These are phyloP conservation scores for Penicillium pancosmium DNA, from an alignment of 495 filamentous ascomycete species.

Conservation along the genomic window DNA sequence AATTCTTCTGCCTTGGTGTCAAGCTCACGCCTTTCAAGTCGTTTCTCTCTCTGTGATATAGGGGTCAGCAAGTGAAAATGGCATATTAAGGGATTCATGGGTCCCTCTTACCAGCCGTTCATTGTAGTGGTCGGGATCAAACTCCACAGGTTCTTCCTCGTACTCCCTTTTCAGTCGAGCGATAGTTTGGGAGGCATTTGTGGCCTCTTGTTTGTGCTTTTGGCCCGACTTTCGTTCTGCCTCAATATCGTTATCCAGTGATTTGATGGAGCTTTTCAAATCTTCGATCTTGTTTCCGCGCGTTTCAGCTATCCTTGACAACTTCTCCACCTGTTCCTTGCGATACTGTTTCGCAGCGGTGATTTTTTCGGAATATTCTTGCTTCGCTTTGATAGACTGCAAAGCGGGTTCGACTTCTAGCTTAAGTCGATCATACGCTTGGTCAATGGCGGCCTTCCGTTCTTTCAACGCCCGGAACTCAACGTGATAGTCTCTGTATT, in stretches of 20 bases:
- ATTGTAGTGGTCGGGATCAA: conserved; percentile 58
- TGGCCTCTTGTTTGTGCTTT: conserved; percentile 53
- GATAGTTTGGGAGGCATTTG: conserved; percentile 44
- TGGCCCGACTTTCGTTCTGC: conserved; percentile 58
- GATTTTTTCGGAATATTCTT: conserved; percentile 57
- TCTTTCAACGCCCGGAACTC: conserved; percentile 47
- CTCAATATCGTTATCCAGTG: conserved; percentile 55
- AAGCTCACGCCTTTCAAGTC: conserved; percentile 36
- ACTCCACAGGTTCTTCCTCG: conserved; percentile 52
- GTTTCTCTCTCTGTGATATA: conserved; percentile 37
- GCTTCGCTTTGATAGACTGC: conserved; percentile 64
- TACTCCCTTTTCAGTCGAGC: conserved; percentile 48
- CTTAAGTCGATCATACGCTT: conserved; percentile 59
- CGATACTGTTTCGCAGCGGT: conserved; percentile 53
- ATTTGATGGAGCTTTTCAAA: conserved; percentile 55
- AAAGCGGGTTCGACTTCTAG: conserved; percentile 67
- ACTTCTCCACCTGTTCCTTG: conserved; percentile 49
- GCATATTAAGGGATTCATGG: too few species aligned
- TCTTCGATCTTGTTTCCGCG: conserved; percentile 52
- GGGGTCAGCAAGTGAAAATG: conserved; percentile 19
- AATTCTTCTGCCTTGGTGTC: conserved; percentile 34
- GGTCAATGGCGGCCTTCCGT: conserved; percentile 46
- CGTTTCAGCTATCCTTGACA: conserved; percentile 56
- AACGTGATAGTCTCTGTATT: conserved; percentile 52
- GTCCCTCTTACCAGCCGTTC: conserved; percentile 44